Percentiles rank a stretch among this genome's conserved stretches.
Evolutionary conservation across 306 rosid genomes (phyloP).

Genomic region (Pueraria montana): DNA sequence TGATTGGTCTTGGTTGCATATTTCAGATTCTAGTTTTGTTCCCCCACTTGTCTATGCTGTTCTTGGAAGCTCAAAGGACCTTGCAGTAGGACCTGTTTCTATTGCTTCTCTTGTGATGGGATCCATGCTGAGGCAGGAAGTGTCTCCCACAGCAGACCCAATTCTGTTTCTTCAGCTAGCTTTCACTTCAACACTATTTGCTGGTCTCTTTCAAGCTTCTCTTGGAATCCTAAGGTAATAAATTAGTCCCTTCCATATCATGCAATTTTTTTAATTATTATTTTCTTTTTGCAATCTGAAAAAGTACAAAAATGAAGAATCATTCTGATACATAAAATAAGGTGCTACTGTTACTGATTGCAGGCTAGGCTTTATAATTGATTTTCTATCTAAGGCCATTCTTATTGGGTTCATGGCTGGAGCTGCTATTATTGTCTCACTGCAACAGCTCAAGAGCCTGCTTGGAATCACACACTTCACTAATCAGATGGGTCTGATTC

Average conservation of each 20-base stretch:
- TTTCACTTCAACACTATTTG: constrained; percentile 86
- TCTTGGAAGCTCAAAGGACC: constrained; percentile 94
- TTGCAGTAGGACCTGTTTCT: constrained; percentile 98
- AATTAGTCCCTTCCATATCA: background rate
- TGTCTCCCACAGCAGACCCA: constrained; percentile 78
- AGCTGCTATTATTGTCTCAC: constrained; percentile 92
- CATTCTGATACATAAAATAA: background rate
- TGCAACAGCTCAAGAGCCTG: constrained; percentile 88
- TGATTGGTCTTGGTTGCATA: background rate
- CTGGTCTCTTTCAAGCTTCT: constrained; percentile 90
- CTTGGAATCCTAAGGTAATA: constrained; percentile 89
- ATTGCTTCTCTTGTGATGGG: constrained; percentile 94
- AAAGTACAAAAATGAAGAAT: background rate
- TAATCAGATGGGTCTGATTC: constrained; percentile 71
- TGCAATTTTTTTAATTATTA: background rate
- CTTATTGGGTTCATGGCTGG: constrained; percentile 98
- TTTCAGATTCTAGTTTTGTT: constrained; percentile 95
- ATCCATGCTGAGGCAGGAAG: constrained; percentile 84
- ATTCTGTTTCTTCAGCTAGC: constrained; percentile 82
- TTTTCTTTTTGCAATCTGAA: background rate
- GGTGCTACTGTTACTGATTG: constrained; percentile 16
- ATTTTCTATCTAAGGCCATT: constrained; percentile 90
- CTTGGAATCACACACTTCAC: constrained; percentile 94
- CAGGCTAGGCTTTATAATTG: constrained; percentile 96
- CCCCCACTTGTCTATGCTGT: constrained; percentile 95